These are phyloP conservation scores for Penicillium sp. DNA, from an alignment of 2,329 filamentous ascomycete species.

Conservation along the genomic window DNA sequence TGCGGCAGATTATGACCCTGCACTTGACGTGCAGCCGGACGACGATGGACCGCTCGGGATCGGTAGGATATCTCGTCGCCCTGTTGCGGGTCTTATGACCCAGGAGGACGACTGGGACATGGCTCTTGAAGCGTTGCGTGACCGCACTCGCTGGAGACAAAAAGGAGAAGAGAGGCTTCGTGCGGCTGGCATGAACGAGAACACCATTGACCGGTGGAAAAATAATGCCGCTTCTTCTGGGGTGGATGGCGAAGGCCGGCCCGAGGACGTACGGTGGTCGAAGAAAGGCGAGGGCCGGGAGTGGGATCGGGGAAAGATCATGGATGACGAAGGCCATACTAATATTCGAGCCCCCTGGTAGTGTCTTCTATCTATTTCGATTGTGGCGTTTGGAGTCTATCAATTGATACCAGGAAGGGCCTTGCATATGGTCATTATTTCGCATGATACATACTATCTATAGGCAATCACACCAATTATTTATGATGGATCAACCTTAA, in stretches of 20 bases:
- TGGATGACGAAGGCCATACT: conserved; percentile 55
- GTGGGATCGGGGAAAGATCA: conserved; percentile 55
- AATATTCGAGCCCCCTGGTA: conserved; percentile 52
- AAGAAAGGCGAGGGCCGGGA: conserved; percentile 64
- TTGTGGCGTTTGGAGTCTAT: not conserved
- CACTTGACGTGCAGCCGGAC: conserved; percentile 41
- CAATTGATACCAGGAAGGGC: not conserved
- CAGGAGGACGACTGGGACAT: conserved; percentile 72
- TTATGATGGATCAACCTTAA: not conserved
- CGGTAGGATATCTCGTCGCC: conserved; percentile 52
- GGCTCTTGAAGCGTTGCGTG: conserved; percentile 71
- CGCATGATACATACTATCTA: too few species aligned
- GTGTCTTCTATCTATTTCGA: not conserved
- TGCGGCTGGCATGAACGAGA: conserved; percentile 73
- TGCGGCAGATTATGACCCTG: conserved; percentile 61
- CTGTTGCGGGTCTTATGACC: conserved; percentile 44
- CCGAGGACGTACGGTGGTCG: conserved; percentile 70
- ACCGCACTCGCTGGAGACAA: conserved; percentile 74
- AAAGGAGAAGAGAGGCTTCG: conserved; percentile 73
- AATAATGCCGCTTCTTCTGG: conserved; percentile 58
- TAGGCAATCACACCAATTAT: too few species aligned
- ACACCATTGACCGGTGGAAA: conserved; percentile 70
- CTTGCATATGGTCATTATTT: not conserved
- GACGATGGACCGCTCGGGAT: conserved; percentile 54
- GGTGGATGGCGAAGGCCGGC: conserved; percentile 52